These are phyloP conservation scores for Cyphellophora europaea DNA, from an alignment of 2,329 filamentous ascomycete genomes.

Conservation along the genomic window DNA sequence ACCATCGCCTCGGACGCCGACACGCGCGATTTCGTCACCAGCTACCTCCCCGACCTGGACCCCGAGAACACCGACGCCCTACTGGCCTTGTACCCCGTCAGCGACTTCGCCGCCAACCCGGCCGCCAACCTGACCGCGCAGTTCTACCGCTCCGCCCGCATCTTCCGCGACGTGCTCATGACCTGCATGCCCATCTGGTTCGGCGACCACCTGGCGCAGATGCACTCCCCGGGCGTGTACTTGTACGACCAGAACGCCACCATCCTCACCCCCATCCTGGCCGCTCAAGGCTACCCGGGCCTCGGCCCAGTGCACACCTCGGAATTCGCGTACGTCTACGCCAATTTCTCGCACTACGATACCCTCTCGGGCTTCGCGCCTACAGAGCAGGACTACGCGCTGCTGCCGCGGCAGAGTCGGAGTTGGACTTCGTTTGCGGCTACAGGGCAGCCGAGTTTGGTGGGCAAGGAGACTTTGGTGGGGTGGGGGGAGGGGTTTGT, in stretches of 20 bases:
- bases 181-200: slow-evolving; percentile 38
- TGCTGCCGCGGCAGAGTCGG: background rate
- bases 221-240: slow-evolving; percentile 32
- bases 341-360: slow-evolving; percentile 37
- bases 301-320: slow-evolving; percentile 43
- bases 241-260: slow-evolving; percentile 48
- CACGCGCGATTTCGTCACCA: background rate
- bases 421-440: slow-evolving; percentile 2
- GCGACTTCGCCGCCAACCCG: slow-evolving; percentile 31
- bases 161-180: slow-evolving; percentile 45
- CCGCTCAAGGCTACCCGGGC: slow-evolving; percentile 25
- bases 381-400: slow-evolving; percentile 1
- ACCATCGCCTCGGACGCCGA: background rate
- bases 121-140: slow-evolving; percentile 31
- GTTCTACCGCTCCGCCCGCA: slow-evolving; percentile 41
- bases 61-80: slow-evolving; percentile 5
- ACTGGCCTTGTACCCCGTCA: slow-evolving; percentile 1
- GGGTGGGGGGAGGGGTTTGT: slow-evolving; percentile 1
- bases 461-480: slow-evolving; percentile 2
- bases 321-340: slow-evolving; percentile 46
- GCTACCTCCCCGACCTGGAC: slow-evolving; percentile 7
- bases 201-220: slow-evolving; percentile 28
- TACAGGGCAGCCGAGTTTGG: slow-evolving; percentile 2
- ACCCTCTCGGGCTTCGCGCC: slow-evolving; percentile 2
- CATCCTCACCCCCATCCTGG: slow-evolving; percentile 38